Evolutionary conservation across 495 filamentous ascomycete species (phyloP).

Genomic region (Neurospora discreta): DNA sequence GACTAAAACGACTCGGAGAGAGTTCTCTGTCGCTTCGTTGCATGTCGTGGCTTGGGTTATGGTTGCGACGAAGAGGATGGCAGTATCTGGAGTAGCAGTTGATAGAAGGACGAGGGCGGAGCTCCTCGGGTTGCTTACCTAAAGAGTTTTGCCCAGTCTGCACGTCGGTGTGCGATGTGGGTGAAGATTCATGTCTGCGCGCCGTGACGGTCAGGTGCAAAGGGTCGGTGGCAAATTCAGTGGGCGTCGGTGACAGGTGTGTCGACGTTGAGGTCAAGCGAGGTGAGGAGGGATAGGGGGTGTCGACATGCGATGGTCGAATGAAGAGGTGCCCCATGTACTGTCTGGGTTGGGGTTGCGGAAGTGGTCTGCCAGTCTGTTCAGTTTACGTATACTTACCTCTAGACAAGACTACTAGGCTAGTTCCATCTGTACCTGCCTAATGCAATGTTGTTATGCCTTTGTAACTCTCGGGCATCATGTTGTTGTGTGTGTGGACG

Average conservation of each 20-base stretch:
- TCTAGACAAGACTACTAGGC: too few relatives aligned
- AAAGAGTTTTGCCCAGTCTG: background rate
- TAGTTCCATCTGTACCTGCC: too few relatives aligned
- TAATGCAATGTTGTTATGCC: too few relatives aligned
- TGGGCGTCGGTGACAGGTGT: background rate
- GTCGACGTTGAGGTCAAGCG: background rate
- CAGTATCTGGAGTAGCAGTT: background rate
- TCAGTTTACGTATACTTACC: too few relatives aligned
- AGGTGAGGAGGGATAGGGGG: background rate
- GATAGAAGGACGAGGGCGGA: background rate
- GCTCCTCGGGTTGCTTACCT: background rate
- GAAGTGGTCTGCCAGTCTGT: too few relatives aligned
- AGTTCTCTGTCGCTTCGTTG: background rate
- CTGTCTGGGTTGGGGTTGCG: too few relatives aligned
- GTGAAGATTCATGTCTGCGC: background rate
- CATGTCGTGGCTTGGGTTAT: background rate
- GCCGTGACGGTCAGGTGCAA: background rate
- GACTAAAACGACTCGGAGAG: background rate
- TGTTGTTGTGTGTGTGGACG: too few relatives aligned
- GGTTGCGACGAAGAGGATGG: background rate
- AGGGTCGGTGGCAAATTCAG: background rate
- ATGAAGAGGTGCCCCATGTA: background rate
- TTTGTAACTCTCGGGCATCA: too few relatives aligned
- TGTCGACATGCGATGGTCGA: background rate
- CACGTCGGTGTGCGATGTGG: background rate